Evolutionary conservation across 176 grass and related monocot genomes (phyloP).

Genomic region (Rhipidocladum racemiflorum): DNA sequence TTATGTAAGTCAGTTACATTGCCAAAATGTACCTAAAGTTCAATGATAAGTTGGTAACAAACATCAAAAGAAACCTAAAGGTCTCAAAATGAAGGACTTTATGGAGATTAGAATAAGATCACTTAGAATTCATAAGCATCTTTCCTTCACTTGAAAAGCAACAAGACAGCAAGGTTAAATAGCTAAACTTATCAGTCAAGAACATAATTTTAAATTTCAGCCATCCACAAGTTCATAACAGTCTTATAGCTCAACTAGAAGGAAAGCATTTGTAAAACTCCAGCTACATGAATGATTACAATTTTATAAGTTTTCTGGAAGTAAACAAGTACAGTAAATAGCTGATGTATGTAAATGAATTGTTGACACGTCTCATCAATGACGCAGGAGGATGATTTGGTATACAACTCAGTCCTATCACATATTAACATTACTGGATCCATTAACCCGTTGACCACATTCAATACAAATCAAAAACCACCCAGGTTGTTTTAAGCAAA

Average conservation of each 20-base stretch:
- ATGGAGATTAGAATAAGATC: neutral
- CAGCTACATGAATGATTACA: neutral
- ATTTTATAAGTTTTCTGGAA: neutral
- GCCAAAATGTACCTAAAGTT: constrained; percentile 13
- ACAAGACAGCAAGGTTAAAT: neutral
- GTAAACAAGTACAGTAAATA: constrained; percentile 2
- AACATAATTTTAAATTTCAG: neutral
- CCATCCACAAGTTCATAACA: constrained; percentile 9
- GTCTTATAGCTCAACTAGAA: constrained; percentile 7
- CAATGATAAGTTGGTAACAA: neutral
- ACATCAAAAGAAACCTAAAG: constrained; percentile 10
- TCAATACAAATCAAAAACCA: neutral
- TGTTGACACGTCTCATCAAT: neutral
- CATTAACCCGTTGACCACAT: neutral
- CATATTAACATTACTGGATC: neutral
- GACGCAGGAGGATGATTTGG: neutral
- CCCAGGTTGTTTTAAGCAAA: constrained; percentile 4
- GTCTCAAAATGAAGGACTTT: neutral
- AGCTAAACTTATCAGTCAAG: constrained; percentile 16
- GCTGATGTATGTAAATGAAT: neutral
- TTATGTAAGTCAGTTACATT: constrained; percentile 47
- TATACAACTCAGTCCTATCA: neutral
- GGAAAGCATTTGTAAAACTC: constrained; percentile 10
- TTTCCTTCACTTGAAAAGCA: constrained; percentile 17
- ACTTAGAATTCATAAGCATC: constrained; percentile 1